Evolutionary conservation across 352 stramenopile genomes (phyloP).

Genomic region (Peronospora belbahrii): DNA sequence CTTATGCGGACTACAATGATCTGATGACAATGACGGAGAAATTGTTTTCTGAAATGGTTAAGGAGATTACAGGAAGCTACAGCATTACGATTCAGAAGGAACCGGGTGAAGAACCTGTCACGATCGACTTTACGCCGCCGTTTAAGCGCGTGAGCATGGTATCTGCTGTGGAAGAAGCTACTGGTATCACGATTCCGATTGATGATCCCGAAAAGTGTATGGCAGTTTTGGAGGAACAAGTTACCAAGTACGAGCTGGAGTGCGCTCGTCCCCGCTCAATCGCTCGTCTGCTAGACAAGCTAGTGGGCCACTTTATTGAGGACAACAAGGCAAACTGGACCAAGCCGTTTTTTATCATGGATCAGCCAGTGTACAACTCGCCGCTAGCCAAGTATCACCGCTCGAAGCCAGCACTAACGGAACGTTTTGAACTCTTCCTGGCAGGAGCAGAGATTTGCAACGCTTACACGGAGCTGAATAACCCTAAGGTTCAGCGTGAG

Average conservation of each 20-base stretch:
- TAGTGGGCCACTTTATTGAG: slow-evolving; percentile 87
- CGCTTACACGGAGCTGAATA: slow-evolving; percentile 98
- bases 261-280: slow-evolving; percentile 67
- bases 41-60: slow-evolving; percentile 87
- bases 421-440: slow-evolving; percentile 99
- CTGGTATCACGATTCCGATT: slow-evolving; percentile 62
- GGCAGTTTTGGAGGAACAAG: slow-evolving; percentile 53
- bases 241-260: slow-evolving; percentile 65
- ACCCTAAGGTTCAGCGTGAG: slow-evolving; percentile 88
- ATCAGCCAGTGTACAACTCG: slow-evolving; percentile 97
- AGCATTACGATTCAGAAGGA: slow-evolving; percentile 88
- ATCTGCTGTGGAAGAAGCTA: slow-evolving; percentile 58
- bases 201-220: slow-evolving; percentile 53
- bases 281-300: slow-evolving; percentile 76
- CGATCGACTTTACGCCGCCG: slow-evolving; percentile 91
- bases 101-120: slow-evolving; percentile 53
- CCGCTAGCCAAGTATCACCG: slow-evolving; percentile 96
- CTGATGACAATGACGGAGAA: slow-evolving; percentile 96
- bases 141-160: slow-evolving; percentile 95
- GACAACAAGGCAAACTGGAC: slow-evolving; percentile 82
- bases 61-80: slow-evolving; percentile 86
- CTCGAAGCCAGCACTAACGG: slow-evolving; percentile 87
- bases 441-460: slow-evolving; percentile 96
- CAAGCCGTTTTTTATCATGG: slow-evolving; percentile 98
- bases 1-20: slow-evolving; percentile 97